Evolutionary conservation across 306 rosid species (phyloP).

Genomic region (Rubus parviflorus): DNA sequence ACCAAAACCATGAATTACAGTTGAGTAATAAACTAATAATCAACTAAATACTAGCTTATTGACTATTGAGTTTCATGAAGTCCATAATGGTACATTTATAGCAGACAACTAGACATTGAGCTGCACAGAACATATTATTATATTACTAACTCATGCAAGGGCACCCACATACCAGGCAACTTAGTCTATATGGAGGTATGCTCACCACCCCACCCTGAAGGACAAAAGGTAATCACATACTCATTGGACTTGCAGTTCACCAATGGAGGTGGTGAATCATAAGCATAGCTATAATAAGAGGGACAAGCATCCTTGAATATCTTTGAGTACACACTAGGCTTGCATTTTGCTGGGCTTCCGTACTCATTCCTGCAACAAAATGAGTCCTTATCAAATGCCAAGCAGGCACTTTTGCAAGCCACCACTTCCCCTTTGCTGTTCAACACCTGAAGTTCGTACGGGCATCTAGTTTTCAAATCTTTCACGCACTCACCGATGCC

Average conservation of each 20-base stretch:
- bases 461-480: conserved; percentile 57
- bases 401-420: conserved; percentile 86
- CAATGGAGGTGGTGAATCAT: conserved; percentile 66
- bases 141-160: background rate
- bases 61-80: background rate
- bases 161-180: background rate
- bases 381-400: conserved; percentile 65
- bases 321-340: conserved; percentile 65
- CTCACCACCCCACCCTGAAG: conserved; percentile 52
- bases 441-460: conserved; percentile 54
- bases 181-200: conserved; percentile 26
- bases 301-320: conserved; percentile 84
- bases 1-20: too few relatives aligned
- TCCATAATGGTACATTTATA: background rate
- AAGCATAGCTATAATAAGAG: conserved; percentile 70
- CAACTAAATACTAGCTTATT: background rate
- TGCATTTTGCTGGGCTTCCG: conserved; percentile 64
- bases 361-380: conserved; percentile 73
- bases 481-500: conserved; percentile 55
- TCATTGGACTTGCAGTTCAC: conserved; percentile 55
- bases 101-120: background rate
- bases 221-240: conserved; percentile 68
- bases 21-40: too few relatives aligned
- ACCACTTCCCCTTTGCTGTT: conserved; percentile 52
- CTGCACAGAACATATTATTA: background rate